Evolutionary conservation across 805 yeast species (phyloP).

Genomic region (Diddensiella transvaalensis): DNA sequence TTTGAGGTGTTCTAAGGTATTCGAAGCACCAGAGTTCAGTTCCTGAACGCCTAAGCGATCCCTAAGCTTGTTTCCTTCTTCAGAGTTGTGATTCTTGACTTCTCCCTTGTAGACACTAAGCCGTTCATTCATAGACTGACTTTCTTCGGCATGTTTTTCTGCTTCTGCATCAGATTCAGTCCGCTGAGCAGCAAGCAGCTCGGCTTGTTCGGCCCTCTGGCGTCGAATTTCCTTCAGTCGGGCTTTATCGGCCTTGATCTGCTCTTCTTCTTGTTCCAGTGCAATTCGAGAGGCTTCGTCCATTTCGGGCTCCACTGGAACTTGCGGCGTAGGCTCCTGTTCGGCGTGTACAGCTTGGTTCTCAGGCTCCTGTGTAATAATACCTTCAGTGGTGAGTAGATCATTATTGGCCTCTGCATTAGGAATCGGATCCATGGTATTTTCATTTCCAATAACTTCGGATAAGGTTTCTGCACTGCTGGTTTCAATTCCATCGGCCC

Average conservation of each 20-base stretch:
- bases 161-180: conserved; percentile 3
- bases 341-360: no score
- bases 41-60: neutral
- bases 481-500: neutral
- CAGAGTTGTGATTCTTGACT: conserved; percentile 1
- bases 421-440: no score
- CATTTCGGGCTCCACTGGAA: no score
- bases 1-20: neutral
- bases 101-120: neutral
- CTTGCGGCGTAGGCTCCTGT: no score
- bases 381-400: no score
- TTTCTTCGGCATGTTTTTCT: conserved; percentile 1
- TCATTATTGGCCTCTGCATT: no score
- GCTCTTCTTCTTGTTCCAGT: neutral
- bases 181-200: neutral
- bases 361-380: no score
- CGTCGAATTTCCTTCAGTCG: conserved; percentile 2
- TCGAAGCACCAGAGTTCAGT: neutral
- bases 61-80: neutral
- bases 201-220: conserved; percentile 3
- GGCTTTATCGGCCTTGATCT: neutral
- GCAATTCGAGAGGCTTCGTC: no score
- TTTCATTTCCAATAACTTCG: no score
- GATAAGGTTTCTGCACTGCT: neutral
- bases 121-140: neutral